Base-by-base conservation (phyloP, 148 eudicot species). In the Pharnaceum exiguum region DNA sequence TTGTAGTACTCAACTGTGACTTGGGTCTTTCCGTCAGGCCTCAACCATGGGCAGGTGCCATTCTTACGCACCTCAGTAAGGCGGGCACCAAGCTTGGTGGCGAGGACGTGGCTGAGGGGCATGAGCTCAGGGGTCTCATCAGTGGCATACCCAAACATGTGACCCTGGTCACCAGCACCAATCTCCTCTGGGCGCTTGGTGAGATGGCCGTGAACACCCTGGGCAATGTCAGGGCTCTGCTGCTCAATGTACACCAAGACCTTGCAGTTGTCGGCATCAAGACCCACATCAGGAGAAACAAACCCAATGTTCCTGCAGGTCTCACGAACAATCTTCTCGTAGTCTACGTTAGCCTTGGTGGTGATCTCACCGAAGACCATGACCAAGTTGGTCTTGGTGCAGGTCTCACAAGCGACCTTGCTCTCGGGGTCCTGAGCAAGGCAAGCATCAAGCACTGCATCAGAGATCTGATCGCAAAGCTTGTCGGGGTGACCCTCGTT, bases 401-500 rank as follows among this genome's bases (percentile, higher is more conserved):
- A 71, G 23, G 80, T 76, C 57, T 76, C 80, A 31, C 80, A 76
- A 32, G 80, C 80, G 5, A 76, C 80, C 64, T 76, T 76, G 73
- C 80, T 71, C 55, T 71, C 77, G 7, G 80, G 67, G 57, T 76
- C 80, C 32, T 76, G 80, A 33, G 38, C 64, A 35, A 76, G 77
- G 71, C 80, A 76, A 21, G 80, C 80, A 21, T 72, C 80, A 16
- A 76, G 72, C 51, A 76, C 77, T 37, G 80, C 80, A 26, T 76
- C 80, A 29, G 80, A 76, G 51, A 76, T 64, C 71, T 76, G 80
- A 65, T 76, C 80, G 9, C 80, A 76, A 52, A 76, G 73, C 60
- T 76, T 76, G 74, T 76, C 80, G 1, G 80, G 80, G 63, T 76
- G 80, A 45, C 80, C 80, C 73, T 76, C 80, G 63, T 76, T 76